Evolutionary conservation across 2,329 filamentous ascomycete species (phyloP).

Genomic region (Cyanodermella asteris): DNA sequence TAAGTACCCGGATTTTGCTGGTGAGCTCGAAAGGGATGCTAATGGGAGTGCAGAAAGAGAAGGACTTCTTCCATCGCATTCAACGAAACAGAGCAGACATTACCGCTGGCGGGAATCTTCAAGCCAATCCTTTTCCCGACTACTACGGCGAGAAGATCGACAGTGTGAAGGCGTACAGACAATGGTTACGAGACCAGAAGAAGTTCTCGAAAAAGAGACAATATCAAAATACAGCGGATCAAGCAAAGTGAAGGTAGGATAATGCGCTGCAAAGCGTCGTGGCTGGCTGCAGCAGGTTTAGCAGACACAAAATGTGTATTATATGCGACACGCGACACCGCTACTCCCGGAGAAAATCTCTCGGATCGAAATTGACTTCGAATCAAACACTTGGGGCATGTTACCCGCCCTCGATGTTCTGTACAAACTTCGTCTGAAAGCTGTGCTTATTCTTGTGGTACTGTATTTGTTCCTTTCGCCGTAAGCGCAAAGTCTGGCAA

Average conservation of each 20-base stretch:
- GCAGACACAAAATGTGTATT: slow-evolving; percentile 1
- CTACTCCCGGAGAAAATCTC: slow-evolving; percentile 1
- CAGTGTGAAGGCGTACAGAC: slow-evolving; percentile 72
- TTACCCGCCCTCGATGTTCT: too few relatives aligned
- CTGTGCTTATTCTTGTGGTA: too few relatives aligned
- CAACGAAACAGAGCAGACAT: slow-evolving; percentile 86
- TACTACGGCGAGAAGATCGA: slow-evolving; percentile 99
- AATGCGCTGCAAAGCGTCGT: background rate
- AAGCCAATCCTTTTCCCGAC: slow-evolving; percentile 86
- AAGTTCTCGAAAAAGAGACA: slow-evolving; percentile 85
- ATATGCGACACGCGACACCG: background rate
- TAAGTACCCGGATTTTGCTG: slow-evolving; percentile 18
- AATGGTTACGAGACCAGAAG: slow-evolving; percentile 93
- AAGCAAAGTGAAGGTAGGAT: slow-evolving; percentile 1
- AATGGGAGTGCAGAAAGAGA: slow-evolving; percentile 47
- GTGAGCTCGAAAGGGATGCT: background rate
- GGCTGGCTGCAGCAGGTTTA: background rate
- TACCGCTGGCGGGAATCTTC: slow-evolving; percentile 65
- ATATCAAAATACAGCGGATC: slow-evolving; percentile 31
- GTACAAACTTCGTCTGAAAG: too few relatives aligned
- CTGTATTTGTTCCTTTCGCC: too few relatives aligned
- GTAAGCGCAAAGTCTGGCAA: too few relatives aligned
- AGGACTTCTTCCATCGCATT: slow-evolving; percentile 76
- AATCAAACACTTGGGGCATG: slow-evolving; percentile 3
- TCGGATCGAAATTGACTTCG: background rate